These are phyloP conservation scores for Diplotaxis tenuifolia DNA, from an alignment of 345 rosid genomes.

Conservation along the genomic window DNA sequence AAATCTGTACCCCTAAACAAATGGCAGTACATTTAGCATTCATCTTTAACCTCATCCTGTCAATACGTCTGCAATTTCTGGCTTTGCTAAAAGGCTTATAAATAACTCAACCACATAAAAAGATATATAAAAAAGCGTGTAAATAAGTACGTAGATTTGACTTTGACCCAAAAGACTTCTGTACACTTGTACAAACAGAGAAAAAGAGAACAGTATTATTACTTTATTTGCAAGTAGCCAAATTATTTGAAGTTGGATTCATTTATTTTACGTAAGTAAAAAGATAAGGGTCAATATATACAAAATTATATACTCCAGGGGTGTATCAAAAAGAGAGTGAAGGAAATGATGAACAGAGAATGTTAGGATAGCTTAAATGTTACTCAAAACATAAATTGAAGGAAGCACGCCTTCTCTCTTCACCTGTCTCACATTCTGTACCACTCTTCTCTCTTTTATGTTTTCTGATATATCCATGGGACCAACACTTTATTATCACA, in stretches of 20 bases:
- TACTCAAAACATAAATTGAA: conserved; percentile 49
- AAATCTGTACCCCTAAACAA: conserved; percentile 7
- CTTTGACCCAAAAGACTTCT: conserved; percentile 42
- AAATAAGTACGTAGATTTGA: conserved; percentile 35
- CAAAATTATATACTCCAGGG: too few species aligned
- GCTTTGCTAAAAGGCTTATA: not conserved
- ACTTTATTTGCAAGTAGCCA: conserved; percentile 32
- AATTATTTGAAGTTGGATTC: conserved; percentile 24
- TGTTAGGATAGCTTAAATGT: conserved; percentile 55
- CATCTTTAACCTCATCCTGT: conserved; percentile 13
- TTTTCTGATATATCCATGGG: conserved; percentile 35
- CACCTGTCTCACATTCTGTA: conserved; percentile 29
- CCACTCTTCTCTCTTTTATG: conserved; percentile 21
- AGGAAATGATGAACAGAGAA: conserved; percentile 47
- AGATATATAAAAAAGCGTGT: not conserved
- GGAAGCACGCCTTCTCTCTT: conserved; percentile 41
- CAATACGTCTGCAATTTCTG: not conserved
- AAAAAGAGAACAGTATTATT: conserved; percentile 26
- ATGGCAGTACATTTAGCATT: conserved; percentile 3
- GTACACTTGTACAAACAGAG: conserved; percentile 28
- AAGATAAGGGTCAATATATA: not conserved
- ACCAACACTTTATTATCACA: conserved; percentile 17
- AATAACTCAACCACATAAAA: too few species aligned
- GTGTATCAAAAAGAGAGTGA: conserved; percentile 4
- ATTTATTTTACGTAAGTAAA: conserved; percentile 16